Conservation (phyloP, 2,329 filamentous ascomycete genomes). For the Ophiostoma quercus region DNA sequence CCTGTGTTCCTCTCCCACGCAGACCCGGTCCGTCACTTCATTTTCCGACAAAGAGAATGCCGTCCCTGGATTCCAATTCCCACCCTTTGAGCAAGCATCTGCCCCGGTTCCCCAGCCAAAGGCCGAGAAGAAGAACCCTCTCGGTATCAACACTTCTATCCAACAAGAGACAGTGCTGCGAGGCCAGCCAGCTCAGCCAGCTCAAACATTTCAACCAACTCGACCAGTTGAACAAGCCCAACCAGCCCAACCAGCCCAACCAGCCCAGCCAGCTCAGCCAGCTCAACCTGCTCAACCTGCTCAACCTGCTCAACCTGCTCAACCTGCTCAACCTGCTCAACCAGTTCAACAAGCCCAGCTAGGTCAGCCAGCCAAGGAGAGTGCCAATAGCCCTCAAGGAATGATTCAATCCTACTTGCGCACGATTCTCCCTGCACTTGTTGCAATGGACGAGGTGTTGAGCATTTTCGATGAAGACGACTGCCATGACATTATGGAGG, state of each 20-base stretch:
- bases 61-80: background rate
- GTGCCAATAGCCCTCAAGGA: background rate
- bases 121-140: background rate
- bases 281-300: background rate
- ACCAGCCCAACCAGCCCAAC: too few species aligned
- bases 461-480: background rate
- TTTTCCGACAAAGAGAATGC: background rate
- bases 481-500: background rate
- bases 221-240: background rate
- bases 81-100: background rate
- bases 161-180: background rate
- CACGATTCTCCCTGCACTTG: constrained; percentile 18
- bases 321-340: too few species aligned
- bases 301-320: too few species aligned
- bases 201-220: background rate
- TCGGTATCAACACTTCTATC: background rate
- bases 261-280: background rate
- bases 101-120: background rate
- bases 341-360: too few species aligned
- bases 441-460: constrained; percentile 14
- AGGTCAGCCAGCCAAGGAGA: background rate
- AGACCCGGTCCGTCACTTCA: background rate
- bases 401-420: constrained; percentile 12
- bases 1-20: constrained; percentile 5
- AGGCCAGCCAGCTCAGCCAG: too few species aligned